Percentiles rank a stretch among this genome's conserved stretches.
These are phyloP conservation scores for Chlorencoelia australis DNA, from an alignment of 2,329 filamentous ascomycete genomes.

Conservation along the genomic window DNA sequence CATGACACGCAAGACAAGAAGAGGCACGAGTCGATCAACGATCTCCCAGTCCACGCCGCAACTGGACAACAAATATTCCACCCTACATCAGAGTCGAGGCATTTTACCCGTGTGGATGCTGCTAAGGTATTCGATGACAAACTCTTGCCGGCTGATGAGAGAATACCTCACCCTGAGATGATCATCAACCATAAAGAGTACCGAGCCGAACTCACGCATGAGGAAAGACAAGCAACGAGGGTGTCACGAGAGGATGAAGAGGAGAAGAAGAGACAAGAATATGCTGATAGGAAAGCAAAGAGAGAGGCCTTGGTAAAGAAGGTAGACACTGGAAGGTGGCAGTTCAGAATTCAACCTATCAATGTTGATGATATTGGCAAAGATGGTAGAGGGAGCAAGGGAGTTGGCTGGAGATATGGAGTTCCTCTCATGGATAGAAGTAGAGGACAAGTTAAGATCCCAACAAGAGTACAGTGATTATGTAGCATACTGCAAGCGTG, in stretches of 20 bases:
- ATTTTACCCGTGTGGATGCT: slow-evolving; percentile 55
- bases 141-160: slow-evolving; percentile 49
- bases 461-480: slow-evolving; percentile 40
- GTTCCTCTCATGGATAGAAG: slow-evolving; percentile 51
- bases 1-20: slow-evolving; percentile 43
- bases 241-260: slow-evolving; percentile 29
- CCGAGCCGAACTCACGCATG: slow-evolving; percentile 27
- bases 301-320: slow-evolving; percentile 34
- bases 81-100: slow-evolving; percentile 51
- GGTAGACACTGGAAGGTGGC: slow-evolving; percentile 40
- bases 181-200: slow-evolving; percentile 44
- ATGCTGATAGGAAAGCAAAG: slow-evolving; percentile 27
- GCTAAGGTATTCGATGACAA: slow-evolving; percentile 52
- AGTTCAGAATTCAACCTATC: slow-evolving; percentile 53
- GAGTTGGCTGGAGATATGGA: slow-evolving; percentile 54
- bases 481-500: slow-evolving; percentile 3
- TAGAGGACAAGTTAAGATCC: slow-evolving; percentile 57
- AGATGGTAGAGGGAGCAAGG: slow-evolving; percentile 40
- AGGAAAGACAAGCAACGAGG: slow-evolving; percentile 21
- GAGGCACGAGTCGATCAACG: slow-evolving; percentile 52
- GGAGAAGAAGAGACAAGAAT: slow-evolving; percentile 33
- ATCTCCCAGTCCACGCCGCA: slow-evolving; percentile 50
- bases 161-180: slow-evolving; percentile 53
- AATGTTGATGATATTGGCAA: slow-evolving; percentile 46
- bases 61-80: slow-evolving; percentile 56